These are phyloP conservation scores for Simplicillium aogashimaense DNA, from an alignment of 2,329 filamentous ascomycete species.

Conservation along the genomic window DNA sequence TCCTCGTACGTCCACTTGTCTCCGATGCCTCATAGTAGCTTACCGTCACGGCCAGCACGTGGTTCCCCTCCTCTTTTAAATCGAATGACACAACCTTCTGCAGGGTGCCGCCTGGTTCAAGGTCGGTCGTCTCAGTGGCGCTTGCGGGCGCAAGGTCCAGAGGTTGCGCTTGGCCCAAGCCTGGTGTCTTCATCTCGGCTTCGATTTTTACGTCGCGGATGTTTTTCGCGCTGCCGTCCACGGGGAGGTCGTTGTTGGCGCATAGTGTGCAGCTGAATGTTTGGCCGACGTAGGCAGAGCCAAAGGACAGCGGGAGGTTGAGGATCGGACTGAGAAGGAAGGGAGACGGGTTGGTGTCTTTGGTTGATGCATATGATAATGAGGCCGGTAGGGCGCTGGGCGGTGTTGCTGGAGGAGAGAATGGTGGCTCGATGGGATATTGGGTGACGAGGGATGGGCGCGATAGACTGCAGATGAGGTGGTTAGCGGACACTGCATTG, in stretches of 20 bases:
- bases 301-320: slow-evolving; percentile 83
- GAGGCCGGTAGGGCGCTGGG: slow-evolving; percentile 50
- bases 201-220: slow-evolving; percentile 73
- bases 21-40: slow-evolving; percentile 85
- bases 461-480: slow-evolving; percentile 53
- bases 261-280: slow-evolving; percentile 90
- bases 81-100: slow-evolving; percentile 80
- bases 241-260: slow-evolving; percentile 70
- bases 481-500: not conserved
- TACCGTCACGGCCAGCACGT: slow-evolving; percentile 87
- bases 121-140: slow-evolving; percentile 25
- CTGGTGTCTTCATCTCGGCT: slow-evolving; percentile 91
- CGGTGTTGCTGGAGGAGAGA: slow-evolving; percentile 28
- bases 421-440: slow-evolving; percentile 46
- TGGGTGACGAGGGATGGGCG: slow-evolving; percentile 68
- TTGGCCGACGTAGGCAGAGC: slow-evolving; percentile 90
- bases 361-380: slow-evolving; percentile 52
- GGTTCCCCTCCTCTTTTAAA: slow-evolving; percentile 86
- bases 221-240: slow-evolving; percentile 24
- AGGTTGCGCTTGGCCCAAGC: slow-evolving; percentile 45
- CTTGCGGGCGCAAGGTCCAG: slow-evolving; percentile 44
- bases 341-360: slow-evolving; percentile 38
- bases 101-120: slow-evolving; percentile 55
- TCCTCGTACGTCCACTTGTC: slow-evolving; percentile 61
- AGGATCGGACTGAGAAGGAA: slow-evolving; percentile 56